Conservation (phyloP, 2,329 filamentous ascomycete genomes). For the Diaporthe sp. region DNA sequence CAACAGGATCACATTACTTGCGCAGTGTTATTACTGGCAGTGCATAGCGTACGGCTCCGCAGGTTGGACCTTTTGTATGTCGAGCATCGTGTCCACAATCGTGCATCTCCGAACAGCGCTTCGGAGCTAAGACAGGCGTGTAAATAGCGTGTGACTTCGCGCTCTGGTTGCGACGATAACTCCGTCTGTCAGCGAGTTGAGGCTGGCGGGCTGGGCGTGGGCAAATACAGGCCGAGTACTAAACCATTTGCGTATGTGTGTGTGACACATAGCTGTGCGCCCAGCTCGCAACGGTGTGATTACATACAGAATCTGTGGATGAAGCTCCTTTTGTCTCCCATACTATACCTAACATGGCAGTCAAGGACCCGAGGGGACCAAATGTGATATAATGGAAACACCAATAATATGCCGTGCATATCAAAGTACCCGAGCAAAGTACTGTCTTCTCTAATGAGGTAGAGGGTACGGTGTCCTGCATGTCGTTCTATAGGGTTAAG, state of each 20-base stretch:
- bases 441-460: neutral
- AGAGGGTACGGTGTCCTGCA: neutral
- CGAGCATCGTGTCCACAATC: neutral
- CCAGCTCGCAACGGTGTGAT: conserved; percentile 5
- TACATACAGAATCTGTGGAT: neutral
- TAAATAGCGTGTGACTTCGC: neutral
- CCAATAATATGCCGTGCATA: neutral
- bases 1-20: neutral
- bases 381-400: neutral
- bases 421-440: neutral
- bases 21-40: neutral
- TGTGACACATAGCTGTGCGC: neutral
- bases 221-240: neutral
- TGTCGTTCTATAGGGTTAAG: neutral
- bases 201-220: conserved; percentile 5
- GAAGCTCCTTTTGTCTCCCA: neutral
- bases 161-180: neutral
- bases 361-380: neutral
- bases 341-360: neutral
- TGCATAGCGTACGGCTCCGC: neutral
- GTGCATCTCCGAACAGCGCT: neutral
- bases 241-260: neutral
- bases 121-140: conserved; percentile 8
- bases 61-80: neutral
- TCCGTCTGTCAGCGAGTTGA: neutral